Conservation (phyloP, 2,329 filamentous ascomycete species). For the Rhynchosporium secalis region DNA sequence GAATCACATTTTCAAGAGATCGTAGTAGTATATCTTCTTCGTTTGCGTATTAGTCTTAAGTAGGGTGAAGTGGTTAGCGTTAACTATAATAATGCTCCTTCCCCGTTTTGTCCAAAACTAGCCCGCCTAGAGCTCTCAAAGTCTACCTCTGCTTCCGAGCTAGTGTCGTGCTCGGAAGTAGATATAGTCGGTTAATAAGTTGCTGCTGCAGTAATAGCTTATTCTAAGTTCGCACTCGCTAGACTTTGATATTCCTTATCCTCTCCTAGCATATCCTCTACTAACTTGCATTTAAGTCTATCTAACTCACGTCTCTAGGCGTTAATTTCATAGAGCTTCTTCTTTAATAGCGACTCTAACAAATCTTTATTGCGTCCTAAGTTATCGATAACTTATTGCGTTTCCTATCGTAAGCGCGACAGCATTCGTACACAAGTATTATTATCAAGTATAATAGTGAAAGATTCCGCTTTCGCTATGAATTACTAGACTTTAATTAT, state of each 20-base stretch:
- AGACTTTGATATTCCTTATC: slow-evolving; percentile 1
- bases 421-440: slow-evolving; percentile 1
- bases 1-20: too few relatives aligned
- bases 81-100: too few relatives aligned
- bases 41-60: too few relatives aligned
- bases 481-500: slow-evolving; percentile 7
- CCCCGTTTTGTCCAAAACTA: too few relatives aligned
- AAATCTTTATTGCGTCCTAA: slow-evolving; percentile 2
- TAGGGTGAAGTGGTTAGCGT: too few relatives aligned
- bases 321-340: background rate
- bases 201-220: too few relatives aligned
- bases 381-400: background rate
- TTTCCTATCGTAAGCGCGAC: background rate
- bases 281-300: too few relatives aligned
- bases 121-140: too few relatives aligned
- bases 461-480: slow-evolving; percentile 1
- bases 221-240: background rate
- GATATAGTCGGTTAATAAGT: too few relatives aligned
- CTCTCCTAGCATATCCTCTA: background rate
- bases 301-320: background rate
- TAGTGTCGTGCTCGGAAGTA: too few relatives aligned
- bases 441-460: background rate
- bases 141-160: too few relatives aligned
- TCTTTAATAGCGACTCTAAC: background rate
- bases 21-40: too few relatives aligned